Evolutionary conservation across 768 basidiomycete species (phyloP), one percentile per base, ranked within the genome.

Genomic region (Albatrellus ellisii): DNA sequence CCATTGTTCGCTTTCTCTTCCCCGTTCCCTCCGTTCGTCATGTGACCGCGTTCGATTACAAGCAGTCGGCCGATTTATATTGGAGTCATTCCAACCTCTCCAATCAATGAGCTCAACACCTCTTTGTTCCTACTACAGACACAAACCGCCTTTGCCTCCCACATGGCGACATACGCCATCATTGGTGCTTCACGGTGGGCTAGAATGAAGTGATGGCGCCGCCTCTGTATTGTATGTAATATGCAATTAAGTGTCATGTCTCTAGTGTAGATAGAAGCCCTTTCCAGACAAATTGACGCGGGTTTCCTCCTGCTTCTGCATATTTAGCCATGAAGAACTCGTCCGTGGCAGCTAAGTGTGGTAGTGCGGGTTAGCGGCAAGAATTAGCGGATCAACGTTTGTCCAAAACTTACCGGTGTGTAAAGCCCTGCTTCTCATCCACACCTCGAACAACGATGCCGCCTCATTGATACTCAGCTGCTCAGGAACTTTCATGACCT

Each of bases 311-410:
- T 6, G 80, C 72, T 52, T 87, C 81, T 1, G 74, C 72, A 49
- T 83, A 89, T 57, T 85, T 87, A 8, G 76, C 62, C 54, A 91
- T 59, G 62, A 91, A 90, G 11, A 76, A 49, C 56, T 84, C 79
- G 52, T 94, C 89, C 11, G 41, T 68, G 70, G 47, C 11, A 27
- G 27, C 8, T 28, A 11, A 1, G 25, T 29, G 36, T 36, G 24
- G 32, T 4, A 12, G 14, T 7, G 21, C 50, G 31, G 38, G 33
- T 41, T 12, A 29, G 12, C 10, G 36, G 5, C 6, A 42, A 43
- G 27, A 32, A 26, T 31, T 1, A 7, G 1, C 14, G 7, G 6
- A 32, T 14, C 31, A 32, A n/a, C 5, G 10, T 32, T 6, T 14
- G 10, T 5, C 14, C 14, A 48, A 46, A 24, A 63, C 70, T 39